These are phyloP conservation scores for Arachis monticola DNA, from an alignment of 331 rosid species.

Conservation along the genomic window DNA sequence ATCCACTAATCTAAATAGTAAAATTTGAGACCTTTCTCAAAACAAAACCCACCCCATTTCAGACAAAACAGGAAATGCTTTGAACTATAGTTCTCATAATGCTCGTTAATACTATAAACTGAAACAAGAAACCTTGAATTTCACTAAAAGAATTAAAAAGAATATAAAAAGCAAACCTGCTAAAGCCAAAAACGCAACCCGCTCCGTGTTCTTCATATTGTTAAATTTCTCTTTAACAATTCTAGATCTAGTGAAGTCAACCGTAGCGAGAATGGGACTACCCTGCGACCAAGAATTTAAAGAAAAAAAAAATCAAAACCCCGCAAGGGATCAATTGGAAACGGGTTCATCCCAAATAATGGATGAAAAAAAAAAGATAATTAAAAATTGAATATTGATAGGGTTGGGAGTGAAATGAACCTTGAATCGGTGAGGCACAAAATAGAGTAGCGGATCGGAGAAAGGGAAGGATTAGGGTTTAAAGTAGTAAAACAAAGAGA, in stretches of 20 bases:
- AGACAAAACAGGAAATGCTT: slow-evolving; percentile 16
- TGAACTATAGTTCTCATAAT: background rate
- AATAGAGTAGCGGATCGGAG: slow-evolving; percentile 60
- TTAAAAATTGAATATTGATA: background rate
- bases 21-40: background rate
- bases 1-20: slow-evolving; percentile 6
- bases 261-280: slow-evolving; percentile 43
- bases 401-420: slow-evolving; percentile 7
- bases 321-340: slow-evolving; percentile 12
- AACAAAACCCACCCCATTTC: background rate
- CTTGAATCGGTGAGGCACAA: slow-evolving; percentile 43
- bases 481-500: slow-evolving; percentile 30
- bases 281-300: slow-evolving; percentile 52
- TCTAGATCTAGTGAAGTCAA: slow-evolving; percentile 44
- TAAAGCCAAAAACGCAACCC: slow-evolving; percentile 88
- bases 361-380: too few relatives aligned
- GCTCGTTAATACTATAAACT: too few relatives aligned
- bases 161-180: slow-evolving; percentile 57
- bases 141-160: too few relatives aligned
- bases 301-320: slow-evolving; percentile 6
- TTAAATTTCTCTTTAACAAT: slow-evolving; percentile 14
- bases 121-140: too few relatives aligned
- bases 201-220: slow-evolving; percentile 79
- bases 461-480: slow-evolving; percentile 71
- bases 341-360: background rate